Evolutionary conservation across 306 rosid genomes (phyloP).

Genomic region (Prunus persica): DNA sequence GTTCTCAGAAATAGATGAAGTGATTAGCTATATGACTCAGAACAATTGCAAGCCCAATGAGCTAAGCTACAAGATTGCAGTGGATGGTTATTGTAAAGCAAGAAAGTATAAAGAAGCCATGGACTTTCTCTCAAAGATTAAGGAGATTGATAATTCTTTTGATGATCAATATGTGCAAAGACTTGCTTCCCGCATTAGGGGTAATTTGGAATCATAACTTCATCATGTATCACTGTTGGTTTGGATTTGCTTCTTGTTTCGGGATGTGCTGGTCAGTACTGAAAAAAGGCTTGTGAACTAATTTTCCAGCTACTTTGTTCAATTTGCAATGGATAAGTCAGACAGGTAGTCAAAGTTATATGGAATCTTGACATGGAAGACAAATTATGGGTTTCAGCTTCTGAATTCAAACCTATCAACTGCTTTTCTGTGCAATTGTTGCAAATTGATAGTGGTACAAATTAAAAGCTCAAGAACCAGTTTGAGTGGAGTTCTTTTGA

Average conservation of each 20-base stretch:
- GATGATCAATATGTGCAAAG: constrained; percentile 52
- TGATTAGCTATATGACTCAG: constrained; percentile 75
- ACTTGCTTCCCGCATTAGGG: constrained; percentile 62
- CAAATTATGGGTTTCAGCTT: neutral
- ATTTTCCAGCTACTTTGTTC: constrained; percentile 2
- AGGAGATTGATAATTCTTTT: constrained; percentile 51
- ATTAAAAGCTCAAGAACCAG: neutral
- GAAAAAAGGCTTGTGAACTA: constrained; percentile 5
- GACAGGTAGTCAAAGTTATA: too few species aligned
- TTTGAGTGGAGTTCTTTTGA: neutral
- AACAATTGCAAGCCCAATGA: constrained; percentile 79
- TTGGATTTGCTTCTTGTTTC: constrained; percentile 13
- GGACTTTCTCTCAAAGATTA: constrained; percentile 66
- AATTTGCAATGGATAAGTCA: neutral
- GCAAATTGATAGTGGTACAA: neutral
- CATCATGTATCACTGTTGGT: constrained; percentile 10
- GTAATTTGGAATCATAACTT: constrained; percentile 34
- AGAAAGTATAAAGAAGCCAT: constrained; percentile 62
- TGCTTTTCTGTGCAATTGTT: neutral
- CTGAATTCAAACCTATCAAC: neutral
- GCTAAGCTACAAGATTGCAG: constrained; percentile 80
- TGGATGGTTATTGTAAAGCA: constrained; percentile 78
- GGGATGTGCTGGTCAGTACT: constrained; percentile 17
- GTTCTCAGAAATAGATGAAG: constrained; percentile 79
- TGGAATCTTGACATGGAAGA: neutral